Base-by-base conservation (phyloP, 2,329 filamentous ascomycete species). In the Pseudopithomyces maydicus region DNA sequence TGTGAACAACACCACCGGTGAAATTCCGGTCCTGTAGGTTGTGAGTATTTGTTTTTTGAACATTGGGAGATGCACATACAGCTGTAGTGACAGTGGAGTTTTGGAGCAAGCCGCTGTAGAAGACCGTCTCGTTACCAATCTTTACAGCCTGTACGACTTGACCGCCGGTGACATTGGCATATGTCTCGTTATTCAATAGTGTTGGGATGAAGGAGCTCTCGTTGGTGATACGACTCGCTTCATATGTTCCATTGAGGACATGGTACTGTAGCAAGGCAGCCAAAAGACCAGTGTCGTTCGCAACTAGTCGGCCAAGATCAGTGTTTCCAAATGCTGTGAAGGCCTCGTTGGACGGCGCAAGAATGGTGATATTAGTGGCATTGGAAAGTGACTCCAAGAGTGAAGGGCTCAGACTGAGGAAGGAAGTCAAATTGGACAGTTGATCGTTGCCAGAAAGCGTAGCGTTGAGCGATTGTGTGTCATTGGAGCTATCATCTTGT, bases 101-200 rank as follows among this genome's bases (percentile, higher is more conserved):
- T 38, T 77, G 68, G 50, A 81, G 78, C 7, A 85, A 67, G 1
- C 84, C 86, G 20, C 81, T 84, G 69, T 78, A 80, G 69, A 87
- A 79, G 1, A 77, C 76, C 1, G 83, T 80, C 6, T 78, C 77
- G 29, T 75, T 73, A 42, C 80, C 77, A 5, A 72, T 54, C 2
- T 66, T 58, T n/a, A 76, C 63, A 4, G 78, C 78, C 57, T 84
- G 77, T 3, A 88, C 80, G 10, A 83, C 78, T 68, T 89, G 87
- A 1, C 85, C 85, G 33, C 81, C 83, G 2, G 84, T 85, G 11
- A 89, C 80, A 55, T 86, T 87, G 61, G 82, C 77, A 68, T 82
- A 88, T 0, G 77, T 74, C 20, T 75, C 49, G 60, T 85, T 80
- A 17, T 74, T 82, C 52, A 89, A 74, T 7, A 82, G 68, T 2